These are phyloP conservation scores for Penicillium cataractarum DNA, from an alignment of 495 filamentous ascomycete species.

Conservation along the genomic window DNA sequence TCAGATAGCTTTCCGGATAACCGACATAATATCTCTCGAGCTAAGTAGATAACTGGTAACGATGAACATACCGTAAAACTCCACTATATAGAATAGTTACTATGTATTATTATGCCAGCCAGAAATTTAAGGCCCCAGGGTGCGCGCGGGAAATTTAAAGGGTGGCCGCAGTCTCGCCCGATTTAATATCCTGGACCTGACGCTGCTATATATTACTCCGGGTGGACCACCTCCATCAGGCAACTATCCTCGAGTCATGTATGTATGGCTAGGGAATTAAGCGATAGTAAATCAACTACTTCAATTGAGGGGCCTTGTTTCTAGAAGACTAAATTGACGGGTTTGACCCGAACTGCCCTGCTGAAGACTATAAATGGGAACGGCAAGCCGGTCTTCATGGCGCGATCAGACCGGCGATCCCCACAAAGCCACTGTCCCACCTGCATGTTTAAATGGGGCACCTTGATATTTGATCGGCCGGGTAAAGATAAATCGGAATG, in stretches of 20 bases:
- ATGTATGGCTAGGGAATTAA: not conserved
- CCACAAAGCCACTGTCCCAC: not conserved
- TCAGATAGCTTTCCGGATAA: no score
- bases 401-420: not conserved
- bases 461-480: not conserved
- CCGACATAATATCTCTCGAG: no score
- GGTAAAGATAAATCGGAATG: not conserved
- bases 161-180: no score
- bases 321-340: not conserved
- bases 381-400: not conserved
- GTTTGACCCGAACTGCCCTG: not conserved
- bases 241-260: not conserved
- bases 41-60: no score
- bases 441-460: not conserved
- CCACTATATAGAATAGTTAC: no score
- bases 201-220: not conserved
- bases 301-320: not conserved
- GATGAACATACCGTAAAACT: no score
- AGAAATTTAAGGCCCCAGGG: no score
- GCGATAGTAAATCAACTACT: not conserved
- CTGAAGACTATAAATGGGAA: not conserved
- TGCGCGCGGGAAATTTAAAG: no score
- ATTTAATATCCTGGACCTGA: no score
- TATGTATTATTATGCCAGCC: no score
- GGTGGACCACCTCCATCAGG: not conserved